Evolutionary conservation across 176 grass and related monocot species (phyloP).

Genomic region (Stipa capillata): DNA sequence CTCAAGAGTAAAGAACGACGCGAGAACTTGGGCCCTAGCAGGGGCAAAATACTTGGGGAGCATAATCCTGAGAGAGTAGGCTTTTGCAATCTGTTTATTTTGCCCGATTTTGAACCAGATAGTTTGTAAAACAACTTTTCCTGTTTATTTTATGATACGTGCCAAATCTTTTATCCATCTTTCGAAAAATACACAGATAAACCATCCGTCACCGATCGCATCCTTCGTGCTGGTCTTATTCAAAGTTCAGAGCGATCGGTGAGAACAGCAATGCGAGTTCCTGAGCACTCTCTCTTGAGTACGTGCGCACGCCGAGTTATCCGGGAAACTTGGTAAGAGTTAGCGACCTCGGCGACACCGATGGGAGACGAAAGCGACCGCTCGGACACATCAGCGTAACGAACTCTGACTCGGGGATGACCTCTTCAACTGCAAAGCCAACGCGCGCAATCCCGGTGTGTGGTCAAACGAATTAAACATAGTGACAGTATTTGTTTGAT

Average conservation of each 20-base stretch:
- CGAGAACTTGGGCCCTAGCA: too few species aligned
- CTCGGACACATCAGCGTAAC: background rate
- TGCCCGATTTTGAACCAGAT: too few species aligned
- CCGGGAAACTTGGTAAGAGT: background rate
- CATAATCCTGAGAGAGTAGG: too few species aligned
- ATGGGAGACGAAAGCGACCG: background rate
- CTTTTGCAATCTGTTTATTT: too few species aligned
- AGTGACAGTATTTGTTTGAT: background rate
- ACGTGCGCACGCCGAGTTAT: background rate
- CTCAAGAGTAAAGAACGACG: too few species aligned
- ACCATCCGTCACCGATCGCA: too few species aligned
- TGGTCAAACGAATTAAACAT: background rate
- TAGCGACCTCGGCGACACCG: background rate
- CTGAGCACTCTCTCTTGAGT: background rate
- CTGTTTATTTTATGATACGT: too few species aligned
- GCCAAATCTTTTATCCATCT: too few species aligned
- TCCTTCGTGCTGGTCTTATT: too few species aligned
- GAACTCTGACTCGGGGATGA: background rate
- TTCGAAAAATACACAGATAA: too few species aligned
- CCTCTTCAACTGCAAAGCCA: background rate
- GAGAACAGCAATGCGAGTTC: background rate
- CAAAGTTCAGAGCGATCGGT: background rate
- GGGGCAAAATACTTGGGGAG: too few species aligned
- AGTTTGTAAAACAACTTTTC: too few species aligned
- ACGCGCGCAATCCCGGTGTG: background rate